Conservation (phyloP, 768 basidiomycete species). For the Tylopilus sp. region DNA sequence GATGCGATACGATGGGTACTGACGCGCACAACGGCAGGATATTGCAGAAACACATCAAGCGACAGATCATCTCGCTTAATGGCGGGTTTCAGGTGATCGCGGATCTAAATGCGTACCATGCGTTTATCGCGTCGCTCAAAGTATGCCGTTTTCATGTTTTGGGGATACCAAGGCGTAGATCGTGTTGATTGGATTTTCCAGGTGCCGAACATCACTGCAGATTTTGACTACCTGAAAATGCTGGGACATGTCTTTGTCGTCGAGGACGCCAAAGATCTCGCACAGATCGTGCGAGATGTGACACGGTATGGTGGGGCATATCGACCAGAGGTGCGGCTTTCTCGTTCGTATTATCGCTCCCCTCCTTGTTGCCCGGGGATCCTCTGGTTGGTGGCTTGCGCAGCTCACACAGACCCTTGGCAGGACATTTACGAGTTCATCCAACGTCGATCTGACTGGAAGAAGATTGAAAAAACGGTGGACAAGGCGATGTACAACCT, state of each 20-base stretch:
- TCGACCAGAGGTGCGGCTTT: constrained; percentile 74
- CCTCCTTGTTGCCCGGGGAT: too few species aligned
- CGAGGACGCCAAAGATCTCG: constrained; percentile 92
- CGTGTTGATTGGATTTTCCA: constrained; percentile 18
- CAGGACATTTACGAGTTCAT: constrained; percentile 96
- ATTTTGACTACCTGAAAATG: constrained; percentile 96
- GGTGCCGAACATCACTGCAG: constrained; percentile 77
- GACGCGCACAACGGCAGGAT: constrained; percentile 45
- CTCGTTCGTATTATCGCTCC: not conserved
- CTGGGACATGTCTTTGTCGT: constrained; percentile 95
- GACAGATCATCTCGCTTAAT: constrained; percentile 91
- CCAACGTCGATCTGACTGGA: constrained; percentile 93
- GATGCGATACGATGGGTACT: not conserved
- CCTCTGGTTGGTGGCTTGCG: too few species aligned
- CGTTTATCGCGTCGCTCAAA: constrained; percentile 84
- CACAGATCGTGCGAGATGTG: constrained; percentile 93
- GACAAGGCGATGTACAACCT: constrained; percentile 94
- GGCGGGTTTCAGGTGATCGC: constrained; percentile 97
- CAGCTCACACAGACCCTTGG: not conserved
- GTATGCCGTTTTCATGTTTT: constrained; percentile 31
- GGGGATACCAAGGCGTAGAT: too few species aligned
- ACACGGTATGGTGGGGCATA: constrained; percentile 94
- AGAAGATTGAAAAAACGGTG: constrained; percentile 95
- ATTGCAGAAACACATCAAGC: constrained; percentile 93
- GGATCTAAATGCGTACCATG: constrained; percentile 90